Evolutionary conservation across 192 early-diverging fungal species (phyloP).

Genomic region (Podila horticola): DNA sequence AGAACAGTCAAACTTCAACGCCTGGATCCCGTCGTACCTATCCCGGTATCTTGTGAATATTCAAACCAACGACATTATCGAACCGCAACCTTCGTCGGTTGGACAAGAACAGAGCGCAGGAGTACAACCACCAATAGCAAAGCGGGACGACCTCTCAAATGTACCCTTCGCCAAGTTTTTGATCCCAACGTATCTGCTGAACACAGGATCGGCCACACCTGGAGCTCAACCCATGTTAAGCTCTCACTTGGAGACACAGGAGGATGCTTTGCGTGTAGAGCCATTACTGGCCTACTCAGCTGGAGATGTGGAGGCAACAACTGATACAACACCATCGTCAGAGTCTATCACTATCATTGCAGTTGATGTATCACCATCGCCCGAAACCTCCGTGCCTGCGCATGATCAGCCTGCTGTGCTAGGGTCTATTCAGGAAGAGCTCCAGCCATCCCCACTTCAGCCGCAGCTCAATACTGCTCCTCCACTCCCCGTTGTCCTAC

Average conservation of each 20-base stretch:
- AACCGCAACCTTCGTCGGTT: background rate
- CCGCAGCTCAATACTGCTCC: background rate
- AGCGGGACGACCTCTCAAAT: background rate
- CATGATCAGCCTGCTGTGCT: background rate
- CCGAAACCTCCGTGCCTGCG: background rate
- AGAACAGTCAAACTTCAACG: background rate
- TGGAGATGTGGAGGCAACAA: background rate
- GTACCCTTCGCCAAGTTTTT: slow-evolving; percentile 3
- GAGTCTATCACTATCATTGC: background rate
- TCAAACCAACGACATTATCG: background rate
- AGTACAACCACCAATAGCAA: background rate
- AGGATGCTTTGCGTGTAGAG: background rate
- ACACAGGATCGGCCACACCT: background rate
- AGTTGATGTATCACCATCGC: background rate
- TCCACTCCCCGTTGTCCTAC: background rate
- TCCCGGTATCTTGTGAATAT: background rate
- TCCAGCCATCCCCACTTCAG: background rate
- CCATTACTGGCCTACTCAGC: background rate
- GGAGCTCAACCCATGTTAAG: background rate
- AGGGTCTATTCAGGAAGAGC: no score
- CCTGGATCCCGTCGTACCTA: background rate
- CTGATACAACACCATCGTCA: background rate
- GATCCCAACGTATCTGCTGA: slow-evolving; percentile 4
- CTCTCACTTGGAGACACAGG: background rate
- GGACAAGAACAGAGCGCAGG: background rate